Evolutionary conservation across 257 asterid genomes (phyloP).

Genomic region (Solanum raphanifolium): DNA sequence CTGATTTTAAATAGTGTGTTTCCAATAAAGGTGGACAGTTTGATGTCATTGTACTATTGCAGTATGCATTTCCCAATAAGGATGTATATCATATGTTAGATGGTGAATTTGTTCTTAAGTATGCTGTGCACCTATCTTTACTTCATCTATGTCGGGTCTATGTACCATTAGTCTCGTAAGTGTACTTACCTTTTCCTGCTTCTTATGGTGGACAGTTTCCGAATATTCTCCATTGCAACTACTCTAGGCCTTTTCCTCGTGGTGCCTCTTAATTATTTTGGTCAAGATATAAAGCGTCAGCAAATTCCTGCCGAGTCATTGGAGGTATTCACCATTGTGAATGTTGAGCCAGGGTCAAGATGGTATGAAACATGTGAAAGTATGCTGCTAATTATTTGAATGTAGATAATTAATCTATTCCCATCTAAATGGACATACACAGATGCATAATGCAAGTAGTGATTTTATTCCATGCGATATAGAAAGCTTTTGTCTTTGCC

Average conservation of each 20-base stretch:
- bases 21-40: background rate
- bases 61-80: background rate
- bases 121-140: background rate
- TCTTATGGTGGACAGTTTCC: conserved; percentile 11
- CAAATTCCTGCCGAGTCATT: conserved; percentile 9
- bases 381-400: background rate
- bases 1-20: background rate
- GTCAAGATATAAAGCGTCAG: conserved; percentile 18
- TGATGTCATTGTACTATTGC: background rate
- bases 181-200: background rate
- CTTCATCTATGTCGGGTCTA: background rate
- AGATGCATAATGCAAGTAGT: background rate
- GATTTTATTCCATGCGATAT: background rate
- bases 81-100: background rate
- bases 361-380: conserved; percentile 9
- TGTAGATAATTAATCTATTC: background rate
- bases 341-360: conserved; percentile 19
- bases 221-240: conserved; percentile 18
- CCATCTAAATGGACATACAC: background rate
- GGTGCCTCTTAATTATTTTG: conserved; percentile 28
- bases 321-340: conserved; percentile 25
- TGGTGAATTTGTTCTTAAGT: background rate
- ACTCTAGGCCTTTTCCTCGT: conserved; percentile 21
- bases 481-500: background rate
- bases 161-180: background rate